Evolutionary conservation across 352 stramenopile genomes (phyloP), one percentile per base, ranked within the genome.

Genomic region (Phytophthora citricola): DNA sequence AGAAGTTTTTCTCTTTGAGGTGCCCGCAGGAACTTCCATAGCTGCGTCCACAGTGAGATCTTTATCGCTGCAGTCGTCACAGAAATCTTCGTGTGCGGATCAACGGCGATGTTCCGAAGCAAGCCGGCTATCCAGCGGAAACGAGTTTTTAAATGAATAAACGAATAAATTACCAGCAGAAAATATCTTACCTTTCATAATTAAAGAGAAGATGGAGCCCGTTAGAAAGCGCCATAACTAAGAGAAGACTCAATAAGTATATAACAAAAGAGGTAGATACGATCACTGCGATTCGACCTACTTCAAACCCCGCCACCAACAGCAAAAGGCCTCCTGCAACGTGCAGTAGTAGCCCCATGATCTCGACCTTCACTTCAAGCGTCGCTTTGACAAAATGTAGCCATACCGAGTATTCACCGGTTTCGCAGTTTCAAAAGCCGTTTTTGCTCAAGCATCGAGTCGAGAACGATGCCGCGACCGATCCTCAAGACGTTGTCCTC

Each of bases 401-500:
- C 56, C 3, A 51, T 17, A 38, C 26, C 26, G 10, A 39, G 0
- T 15, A 51, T 32, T 32, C 27, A 24, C 24, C 10, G 9, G 29
- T 44, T 59, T 9, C 38, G 9, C 29, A 15, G 31, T 36, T 34
- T 12, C 31, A 14, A 36, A 36, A 36, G 31, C 31, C 31, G 31
- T 36, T 36, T 36, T 34, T 5, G 9, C 29, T 34, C 5, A 34
- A 14, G 31, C 31, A 36, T 26, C 24, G 31, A 34, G 29, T 10
- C 29, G 31, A 36, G 31, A 50, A 44, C 36, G 34, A 75, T 76
- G 66, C 66, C 63, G 69, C 75, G 82, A 3, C 81, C 85, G 55
- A 93, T 93, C 54, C 79, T 93, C 56, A 93, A 91, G 75, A 75
- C 73, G 44, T 20, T 65, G 58, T 77, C 63, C 31, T 73, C 63